Evolutionary conservation across 192 early-diverging fungal genomes (phyloP), one percentile per base, ranked within the genome.

Genomic region (Linderina pennispora): DNA sequence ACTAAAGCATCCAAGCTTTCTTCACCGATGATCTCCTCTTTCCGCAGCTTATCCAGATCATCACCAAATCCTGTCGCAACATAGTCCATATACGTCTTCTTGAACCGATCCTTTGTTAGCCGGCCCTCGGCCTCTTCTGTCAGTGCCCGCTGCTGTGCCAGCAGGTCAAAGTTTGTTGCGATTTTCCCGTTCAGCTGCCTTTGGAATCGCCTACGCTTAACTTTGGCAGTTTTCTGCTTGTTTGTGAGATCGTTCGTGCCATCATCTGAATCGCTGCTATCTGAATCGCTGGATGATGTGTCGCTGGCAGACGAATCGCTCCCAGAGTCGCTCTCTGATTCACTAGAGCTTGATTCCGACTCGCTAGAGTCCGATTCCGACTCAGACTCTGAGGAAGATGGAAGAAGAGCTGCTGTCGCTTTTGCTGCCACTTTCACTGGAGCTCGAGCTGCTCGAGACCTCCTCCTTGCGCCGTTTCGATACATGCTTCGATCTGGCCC

Each of bases 61-160:
- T 62, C 23, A 13, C 67, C 67, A 50, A 71, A 71, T 8, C 61
- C 67, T 7, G 42, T 57, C 2, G 67, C 58, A 8, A 59, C 48
- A 25, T 63, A 58, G 18, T 63, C 61, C 67, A 71, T 71, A 45
- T 71, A 71, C 15, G 64, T 44, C 36, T 61, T 50, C 26, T 57
- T 68, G 48, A 68, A 68, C 49, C 50, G 55, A 20, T 45, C 31
- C 26, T 36, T 34, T 21, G 46, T 39, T 28, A 28, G 38, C 36
- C 23, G 37, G 41, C 57, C 65, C 15, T 23, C 25, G 18, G 44
- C 45, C 14, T 8, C 17, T 13, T 24, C 5, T 41, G 21, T 23
- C 38, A 15, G 3, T 7, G 32, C 18, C 26, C 11, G 15, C 14
- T 55, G 23, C 3, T 53, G 39, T 31, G 48, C 48, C 17, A 68